Conservation (phyloP, 306 rosid genomes). For the Dalbergia cochinchinensis region DNA sequence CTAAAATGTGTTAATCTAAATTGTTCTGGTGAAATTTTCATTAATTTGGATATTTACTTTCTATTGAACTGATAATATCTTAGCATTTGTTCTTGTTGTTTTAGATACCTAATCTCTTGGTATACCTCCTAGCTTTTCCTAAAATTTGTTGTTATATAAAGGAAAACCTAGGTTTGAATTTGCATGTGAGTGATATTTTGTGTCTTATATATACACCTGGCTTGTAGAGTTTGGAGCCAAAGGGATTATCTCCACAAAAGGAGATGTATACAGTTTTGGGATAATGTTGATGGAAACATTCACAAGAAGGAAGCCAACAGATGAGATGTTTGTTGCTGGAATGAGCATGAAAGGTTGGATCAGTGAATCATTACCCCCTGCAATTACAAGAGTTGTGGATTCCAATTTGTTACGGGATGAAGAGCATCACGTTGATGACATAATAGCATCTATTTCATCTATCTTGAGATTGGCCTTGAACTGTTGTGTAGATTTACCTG, state of each 20-base stretch:
- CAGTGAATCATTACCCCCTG: constrained; percentile 33
- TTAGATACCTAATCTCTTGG: background rate
- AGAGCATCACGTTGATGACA: background rate
- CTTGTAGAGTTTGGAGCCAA: constrained; percentile 34
- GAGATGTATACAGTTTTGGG: constrained; percentile 40
- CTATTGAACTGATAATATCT: background rate
- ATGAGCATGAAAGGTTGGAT: constrained; percentile 38
- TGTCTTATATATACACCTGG: background rate
- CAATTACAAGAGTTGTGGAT: constrained; percentile 15
- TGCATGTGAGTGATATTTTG: too few species aligned
- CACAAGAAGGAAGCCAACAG: constrained; percentile 42
- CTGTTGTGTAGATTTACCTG: constrained; percentile 40
- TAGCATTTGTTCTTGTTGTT: background rate
- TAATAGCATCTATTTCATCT: constrained; percentile 10
- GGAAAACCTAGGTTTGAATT: too few species aligned
- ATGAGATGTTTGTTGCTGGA: constrained; percentile 39
- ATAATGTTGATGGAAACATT: constrained; percentile 39
- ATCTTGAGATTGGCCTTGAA: constrained; percentile 28
- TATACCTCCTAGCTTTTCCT: too few species aligned
- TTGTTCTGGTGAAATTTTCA: background rate
- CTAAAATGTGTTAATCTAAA: background rate
- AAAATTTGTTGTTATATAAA: too few species aligned
- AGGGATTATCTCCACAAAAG: constrained; percentile 34
- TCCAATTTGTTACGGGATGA: constrained; percentile 26
- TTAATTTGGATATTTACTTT: constrained; percentile 1